A percentile compares a stretch with the other conserved stretches of the same genome.
Conservation (phyloP, 345 rosid genomes). For the Moringa oleifera region DNA sequence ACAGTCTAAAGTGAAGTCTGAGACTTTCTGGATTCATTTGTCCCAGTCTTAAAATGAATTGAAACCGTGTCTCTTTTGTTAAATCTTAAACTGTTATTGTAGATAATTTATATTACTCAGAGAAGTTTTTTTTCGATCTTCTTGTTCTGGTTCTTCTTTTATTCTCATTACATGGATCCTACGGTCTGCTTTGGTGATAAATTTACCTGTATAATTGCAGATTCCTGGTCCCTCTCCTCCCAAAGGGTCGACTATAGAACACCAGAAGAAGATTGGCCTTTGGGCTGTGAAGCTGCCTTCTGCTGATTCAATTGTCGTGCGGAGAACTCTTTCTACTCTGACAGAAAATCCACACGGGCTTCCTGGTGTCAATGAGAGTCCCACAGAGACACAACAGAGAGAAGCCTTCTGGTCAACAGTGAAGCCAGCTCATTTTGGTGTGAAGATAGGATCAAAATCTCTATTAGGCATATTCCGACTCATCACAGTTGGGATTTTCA, state of each 20-base stretch:
- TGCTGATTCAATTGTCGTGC: conserved; percentile 72
- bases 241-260: conserved; percentile 54
- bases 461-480: conserved; percentile 45
- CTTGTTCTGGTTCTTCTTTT: too few species aligned
- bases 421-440: conserved; percentile 77
- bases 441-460: conserved; percentile 62
- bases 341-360: conserved; percentile 69
- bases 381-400: conserved; percentile 47
- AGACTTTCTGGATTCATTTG: too few species aligned
- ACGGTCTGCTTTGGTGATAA: too few species aligned
- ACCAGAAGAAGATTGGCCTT: conserved; percentile 66
- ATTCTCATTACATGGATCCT: too few species aligned
- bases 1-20: too few species aligned
- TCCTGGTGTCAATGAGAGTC: conserved; percentile 60
- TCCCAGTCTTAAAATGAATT: too few species aligned
- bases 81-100: too few species aligned
- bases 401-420: conserved; percentile 63
- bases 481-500: conserved; percentile 50
- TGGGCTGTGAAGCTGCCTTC: conserved; percentile 84
- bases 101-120: too few species aligned
- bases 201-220: conserved; percentile 32
- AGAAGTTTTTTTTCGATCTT: too few species aligned
- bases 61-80: too few species aligned
- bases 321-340: conserved; percentile 62
- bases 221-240: conserved; percentile 68